Evolutionary conservation across 2,329 filamentous ascomycete species (phyloP), one percentile per base, ranked within the genome.

Genomic region (Atkinsonella texensis): DNA sequence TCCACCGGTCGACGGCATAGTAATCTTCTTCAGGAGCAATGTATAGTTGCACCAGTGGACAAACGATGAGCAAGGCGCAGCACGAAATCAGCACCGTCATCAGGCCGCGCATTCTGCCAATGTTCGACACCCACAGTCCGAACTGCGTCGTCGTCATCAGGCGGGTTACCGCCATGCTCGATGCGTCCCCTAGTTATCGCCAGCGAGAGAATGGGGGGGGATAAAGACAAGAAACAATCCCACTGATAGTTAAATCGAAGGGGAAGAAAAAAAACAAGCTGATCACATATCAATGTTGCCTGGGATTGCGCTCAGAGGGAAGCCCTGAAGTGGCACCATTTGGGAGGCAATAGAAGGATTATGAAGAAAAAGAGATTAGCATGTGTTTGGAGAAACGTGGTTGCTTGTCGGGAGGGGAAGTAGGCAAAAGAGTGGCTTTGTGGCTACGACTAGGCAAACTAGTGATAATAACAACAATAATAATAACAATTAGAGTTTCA

Each of bases 1-100:
- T 62, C 38, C 63, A 58, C 47, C 63, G 63, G 55, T 69, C 68
- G 32, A 69, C 60, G 8, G 69, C 23, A 11, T 17, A 41, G 13
- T 47, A 39, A 9, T 28, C 41, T 15, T 20, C 42, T 11, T 33
- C 17, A 28, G 9, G 12, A 15, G 15, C 9, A 10, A 12, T 23
- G 41, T 49, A 18, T 18, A 49, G 17, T 38, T 46, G 51, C 41
- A 52, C 28, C 33, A 49, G 13, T n/a, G 46, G 42, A 28, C 18
- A 41, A 10, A 46, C 15, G 8, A 49, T 18, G n/a, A 52, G 31
- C 4, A 33, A 23, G 33, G 46, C 20, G 42, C 42, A 31, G 42
- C 32, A 52, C 9, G 46, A 20, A 46, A 35, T 28, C 47, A 43
- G 12, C 2, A 49, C 6, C 4, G 41, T 38, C 18, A 35, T 42